phyloP scores from a whole-genome alignment of 1,284 basidiomycete genomes.

The Trichosporon inkin region DNA sequence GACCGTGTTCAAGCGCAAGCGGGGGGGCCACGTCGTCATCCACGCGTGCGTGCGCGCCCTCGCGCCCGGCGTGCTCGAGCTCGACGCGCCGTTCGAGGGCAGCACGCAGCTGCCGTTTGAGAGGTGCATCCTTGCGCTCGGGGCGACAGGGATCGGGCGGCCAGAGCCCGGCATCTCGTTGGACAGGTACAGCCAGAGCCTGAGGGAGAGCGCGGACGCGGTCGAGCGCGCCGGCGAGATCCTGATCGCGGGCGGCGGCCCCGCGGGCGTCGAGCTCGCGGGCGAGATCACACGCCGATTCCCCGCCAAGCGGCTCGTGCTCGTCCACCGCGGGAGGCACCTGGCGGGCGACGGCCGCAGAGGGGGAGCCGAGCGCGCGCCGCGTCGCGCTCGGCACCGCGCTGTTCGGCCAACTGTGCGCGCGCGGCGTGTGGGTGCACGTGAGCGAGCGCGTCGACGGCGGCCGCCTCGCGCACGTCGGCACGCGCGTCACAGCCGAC shows the following conservation, averaged over 20 bases:
- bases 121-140: conserved; percentile 43
- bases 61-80: conserved; percentile 31
- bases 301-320: conserved; percentile 30
- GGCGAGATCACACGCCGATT: conserved; percentile 42
- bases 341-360: conserved; percentile 15
- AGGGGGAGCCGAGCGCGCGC: neutral
- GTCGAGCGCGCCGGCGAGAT: conserved; percentile 38
- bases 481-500: conserved; percentile 44
- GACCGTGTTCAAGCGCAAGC: conserved; percentile 35
- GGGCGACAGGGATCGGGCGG: conserved; percentile 53
- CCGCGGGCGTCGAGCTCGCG: conserved; percentile 53
- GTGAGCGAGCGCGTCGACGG: conserved; percentile 37
- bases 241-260: conserved; percentile 51
- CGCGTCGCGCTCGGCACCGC: conserved; percentile 22
- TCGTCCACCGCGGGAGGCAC: conserved; percentile 29
- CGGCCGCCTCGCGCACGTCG: conserved; percentile 14
- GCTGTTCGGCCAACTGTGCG: conserved; percentile 36
- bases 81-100: conserved; percentile 47
- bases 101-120: conserved; percentile 43
- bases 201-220: conserved; percentile 33
- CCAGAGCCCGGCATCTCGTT: conserved; percentile 85
- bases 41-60: conserved; percentile 43
- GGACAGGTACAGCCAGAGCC: conserved; percentile 76
- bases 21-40: conserved; percentile 34
- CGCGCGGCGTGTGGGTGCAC: conserved; percentile 45